Evolutionary conservation across 345 rosid species (phyloP), one percentile per base, ranked within the genome.

Genomic region (Murraya paniculata): DNA sequence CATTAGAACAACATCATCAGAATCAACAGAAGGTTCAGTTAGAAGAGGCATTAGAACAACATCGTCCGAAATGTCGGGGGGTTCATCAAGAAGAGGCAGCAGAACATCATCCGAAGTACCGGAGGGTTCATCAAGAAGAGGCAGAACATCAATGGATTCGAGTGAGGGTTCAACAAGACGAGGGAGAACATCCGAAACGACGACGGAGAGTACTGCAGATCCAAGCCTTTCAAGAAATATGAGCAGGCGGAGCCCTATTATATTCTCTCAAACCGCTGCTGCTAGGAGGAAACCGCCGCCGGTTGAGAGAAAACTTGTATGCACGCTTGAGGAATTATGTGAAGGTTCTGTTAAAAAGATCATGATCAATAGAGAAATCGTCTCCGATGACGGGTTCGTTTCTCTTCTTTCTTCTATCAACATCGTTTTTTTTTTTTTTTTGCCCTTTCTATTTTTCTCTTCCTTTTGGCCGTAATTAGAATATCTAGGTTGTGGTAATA

Each of bases 261-360:
- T 95, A 27, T 95, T 87, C 77, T 95, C 99, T 0, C 97, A 90
- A 65, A 85, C 93, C 50, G 80, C 96, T 2, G 86, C 86, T 0
- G 88, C 90, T 2, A 68, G 88, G 68, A 87, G 84, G 36, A 93
- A 88, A 57, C 97, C 97, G 0, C 83, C 85, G 0, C 88, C 94
- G 0, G 77, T 84, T 0, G 94, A 92, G 80, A 88, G 80, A 82
- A 86, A 78, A 75, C 94, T 95, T 2, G 88, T 89, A 39, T 95
- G 99, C 89, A 90, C 94, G 2, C 85, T 95, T 22, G 99, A 92
- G 84, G 97, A 93, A 74, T 87, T 95, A 69, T 85, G 86, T 79
- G 78, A 66, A 56, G 99, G 98, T 9, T 87, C 92, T 24, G 74
- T 86, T 56, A 93, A 92, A 83, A 84, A 85, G 72, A 86, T 93